Evolutionary conservation across 129 eudicot genomes (phyloP).

Genomic region (Pulicaria dysenterica): DNA sequence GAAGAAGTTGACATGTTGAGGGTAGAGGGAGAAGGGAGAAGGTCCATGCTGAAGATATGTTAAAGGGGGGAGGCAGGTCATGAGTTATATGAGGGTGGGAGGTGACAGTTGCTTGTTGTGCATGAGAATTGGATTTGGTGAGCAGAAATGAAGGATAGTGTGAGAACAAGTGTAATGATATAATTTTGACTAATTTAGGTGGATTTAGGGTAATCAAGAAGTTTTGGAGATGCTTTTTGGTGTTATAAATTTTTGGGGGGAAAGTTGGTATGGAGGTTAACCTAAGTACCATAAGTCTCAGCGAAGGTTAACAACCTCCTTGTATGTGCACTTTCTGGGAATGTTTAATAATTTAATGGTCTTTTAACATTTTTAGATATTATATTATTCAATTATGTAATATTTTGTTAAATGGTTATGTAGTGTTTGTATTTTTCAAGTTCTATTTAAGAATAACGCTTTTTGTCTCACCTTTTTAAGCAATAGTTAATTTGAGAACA

Average conservation of each 20-base stretch:
- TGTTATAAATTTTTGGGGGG: background rate
- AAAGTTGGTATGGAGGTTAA: slow-evolving; percentile 45
- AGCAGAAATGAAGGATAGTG: slow-evolving; percentile 52
- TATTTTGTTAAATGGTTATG: too few relatives aligned
- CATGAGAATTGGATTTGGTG: slow-evolving; percentile 65
- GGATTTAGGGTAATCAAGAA: slow-evolving; percentile 38
- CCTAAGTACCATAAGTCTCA: slow-evolving; percentile 39
- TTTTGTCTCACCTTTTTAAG: too few relatives aligned
- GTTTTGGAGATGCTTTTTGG: background rate
- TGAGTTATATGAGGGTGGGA: slow-evolving; percentile 46
- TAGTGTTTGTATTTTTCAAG: too few relatives aligned
- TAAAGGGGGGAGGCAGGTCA: slow-evolving; percentile 36
- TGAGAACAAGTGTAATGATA: slow-evolving; percentile 20
- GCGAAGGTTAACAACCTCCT: slow-evolving; percentile 29
- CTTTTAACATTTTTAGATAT: background rate
- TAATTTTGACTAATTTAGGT: slow-evolving; percentile 31
- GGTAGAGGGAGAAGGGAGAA: slow-evolving; percentile 35
- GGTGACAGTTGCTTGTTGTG: slow-evolving; percentile 50
- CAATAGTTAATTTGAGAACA: too few relatives aligned
- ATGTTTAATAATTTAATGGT: background rate
- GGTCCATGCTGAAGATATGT: slow-evolving; percentile 36
- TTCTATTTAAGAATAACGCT: too few relatives aligned
- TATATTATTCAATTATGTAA: too few relatives aligned
- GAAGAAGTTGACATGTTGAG: slow-evolving; percentile 31
- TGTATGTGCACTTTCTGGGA: background rate